Evolutionary conservation across 495 filamentous ascomycete genomes (phyloP).

Genomic region (Penicillium egyptiacum): DNA sequence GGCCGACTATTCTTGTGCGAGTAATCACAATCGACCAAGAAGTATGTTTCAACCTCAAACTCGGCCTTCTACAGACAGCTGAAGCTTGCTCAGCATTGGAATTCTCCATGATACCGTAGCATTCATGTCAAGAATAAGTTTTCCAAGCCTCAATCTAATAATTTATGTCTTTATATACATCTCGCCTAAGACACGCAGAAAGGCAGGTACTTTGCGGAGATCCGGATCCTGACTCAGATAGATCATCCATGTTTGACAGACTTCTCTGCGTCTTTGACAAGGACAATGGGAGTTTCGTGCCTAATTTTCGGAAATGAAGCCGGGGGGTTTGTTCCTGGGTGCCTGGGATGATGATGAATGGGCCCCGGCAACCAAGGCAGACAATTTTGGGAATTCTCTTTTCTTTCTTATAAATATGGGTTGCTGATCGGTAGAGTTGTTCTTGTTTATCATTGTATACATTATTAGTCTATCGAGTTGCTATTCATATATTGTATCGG

Average conservation of each 20-base stretch:
- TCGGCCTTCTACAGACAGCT: not conserved
- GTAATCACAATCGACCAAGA: not conserved
- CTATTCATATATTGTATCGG: conserved; percentile 7
- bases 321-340: conserved; percentile 10
- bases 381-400: not conserved
- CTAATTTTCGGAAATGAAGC: not conserved
- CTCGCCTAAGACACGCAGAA: conserved; percentile 2
- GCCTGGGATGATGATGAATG: conserved; percentile 12
- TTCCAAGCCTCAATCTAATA: not conserved
- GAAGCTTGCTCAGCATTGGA: not conserved
- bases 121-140: not conserved
- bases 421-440: not conserved
- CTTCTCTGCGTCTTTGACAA: not conserved
- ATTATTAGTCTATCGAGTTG: not conserved
- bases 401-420: conserved; percentile 12
- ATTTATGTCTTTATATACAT: not conserved
- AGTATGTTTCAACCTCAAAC: conserved; percentile 21
- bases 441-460: not conserved
- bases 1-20: too few species aligned
- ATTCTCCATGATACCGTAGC: conserved; percentile 6
- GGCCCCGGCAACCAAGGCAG: conserved; percentile 13
- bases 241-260: conserved; percentile 5
- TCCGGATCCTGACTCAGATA: conserved; percentile 10
- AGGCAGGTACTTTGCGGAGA: not conserved
- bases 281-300: not conserved